Conservation (phyloP, 345 rosid genomes). For the Salix dunnii region DNA sequence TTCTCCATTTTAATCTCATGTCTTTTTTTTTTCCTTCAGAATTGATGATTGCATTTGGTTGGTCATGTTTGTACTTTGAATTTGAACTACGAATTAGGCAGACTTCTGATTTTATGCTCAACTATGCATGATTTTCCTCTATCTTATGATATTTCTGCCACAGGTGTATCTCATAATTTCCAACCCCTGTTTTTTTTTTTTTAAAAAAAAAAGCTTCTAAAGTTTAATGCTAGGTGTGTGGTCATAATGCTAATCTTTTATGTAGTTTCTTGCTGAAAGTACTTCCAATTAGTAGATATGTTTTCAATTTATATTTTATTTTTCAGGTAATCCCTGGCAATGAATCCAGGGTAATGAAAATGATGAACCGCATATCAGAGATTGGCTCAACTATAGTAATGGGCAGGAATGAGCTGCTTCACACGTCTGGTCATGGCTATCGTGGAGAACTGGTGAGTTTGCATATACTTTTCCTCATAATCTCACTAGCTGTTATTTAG, state of each 20-base stretch:
- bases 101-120: not conserved
- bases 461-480: constrained; percentile 8
- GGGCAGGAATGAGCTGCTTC: constrained; percentile 84
- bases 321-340: constrained; percentile 96
- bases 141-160: not conserved
- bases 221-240: not conserved
- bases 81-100: not conserved
- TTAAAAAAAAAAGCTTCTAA: not conserved
- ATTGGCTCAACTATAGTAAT: constrained; percentile 84
- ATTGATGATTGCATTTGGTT: not conserved
- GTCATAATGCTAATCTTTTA: not conserved
- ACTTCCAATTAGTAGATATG: constrained; percentile 1
- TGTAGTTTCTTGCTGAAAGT: constrained; percentile 2
- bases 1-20: not conserved
- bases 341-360: constrained; percentile 93
- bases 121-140: not conserved
- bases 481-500: not conserved
- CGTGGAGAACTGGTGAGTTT: constrained; percentile 85
- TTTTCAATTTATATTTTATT: constrained; percentile 8
- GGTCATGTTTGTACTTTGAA: not conserved
- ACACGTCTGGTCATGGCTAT: constrained; percentile 96
- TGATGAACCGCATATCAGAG: constrained; percentile 92
- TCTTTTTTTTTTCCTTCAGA: not conserved
- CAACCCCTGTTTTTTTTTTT: not conserved
- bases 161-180: not conserved